Evolutionary conservation across 495 filamentous ascomycete genomes (phyloP).

Genomic region (Friedmanniomyces endolithicus): DNA sequence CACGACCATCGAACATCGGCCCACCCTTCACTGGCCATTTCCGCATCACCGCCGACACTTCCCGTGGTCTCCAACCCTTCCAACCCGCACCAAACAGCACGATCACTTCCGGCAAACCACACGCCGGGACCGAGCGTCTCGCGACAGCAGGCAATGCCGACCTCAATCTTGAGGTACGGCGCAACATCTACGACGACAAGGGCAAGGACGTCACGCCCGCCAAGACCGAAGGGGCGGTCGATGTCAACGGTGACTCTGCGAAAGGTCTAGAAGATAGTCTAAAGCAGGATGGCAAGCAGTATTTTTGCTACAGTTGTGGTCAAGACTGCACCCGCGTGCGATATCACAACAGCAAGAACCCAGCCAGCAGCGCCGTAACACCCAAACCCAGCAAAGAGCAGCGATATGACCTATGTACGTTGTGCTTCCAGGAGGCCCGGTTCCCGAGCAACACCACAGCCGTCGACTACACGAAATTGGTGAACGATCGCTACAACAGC

Average conservation of each 20-base stretch:
- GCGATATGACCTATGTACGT: slow-evolving; percentile 76
- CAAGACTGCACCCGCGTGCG: slow-evolving; percentile 85
- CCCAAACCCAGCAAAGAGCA: slow-evolving; percentile 44
- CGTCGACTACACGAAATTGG: slow-evolving; percentile 71
- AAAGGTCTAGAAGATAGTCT: slow-evolving; percentile 49
- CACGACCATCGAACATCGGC: slow-evolving; percentile 85
- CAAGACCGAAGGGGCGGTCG: slow-evolving; percentile 33
- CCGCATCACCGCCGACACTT: slow-evolving; percentile 85
- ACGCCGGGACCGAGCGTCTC: slow-evolving; percentile 61
- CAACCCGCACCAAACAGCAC: slow-evolving; percentile 72
- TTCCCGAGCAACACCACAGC: slow-evolving; percentile 61
- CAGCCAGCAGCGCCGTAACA: slow-evolving; percentile 24
- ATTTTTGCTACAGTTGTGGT: slow-evolving; percentile 80
- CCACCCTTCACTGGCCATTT: slow-evolving; percentile 97
- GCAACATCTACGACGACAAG: slow-evolving; percentile 88
- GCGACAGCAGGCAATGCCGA: slow-evolving; percentile 62
- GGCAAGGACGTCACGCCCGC: slow-evolving; percentile 59
- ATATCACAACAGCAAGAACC: slow-evolving; percentile 64
- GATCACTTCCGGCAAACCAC: slow-evolving; percentile 60
- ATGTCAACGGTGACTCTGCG: slow-evolving; percentile 33
- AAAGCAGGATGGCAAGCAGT: slow-evolving; percentile 53
- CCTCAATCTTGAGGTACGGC: slow-evolving; percentile 76
- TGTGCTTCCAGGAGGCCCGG: slow-evolving; percentile 71
- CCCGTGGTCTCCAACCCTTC: slow-evolving; percentile 85
- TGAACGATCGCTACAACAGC: slow-evolving; percentile 64